Conservation (phyloP, 768 basidiomycete genomes). For the Crassisporium funariophilum region DNA sequence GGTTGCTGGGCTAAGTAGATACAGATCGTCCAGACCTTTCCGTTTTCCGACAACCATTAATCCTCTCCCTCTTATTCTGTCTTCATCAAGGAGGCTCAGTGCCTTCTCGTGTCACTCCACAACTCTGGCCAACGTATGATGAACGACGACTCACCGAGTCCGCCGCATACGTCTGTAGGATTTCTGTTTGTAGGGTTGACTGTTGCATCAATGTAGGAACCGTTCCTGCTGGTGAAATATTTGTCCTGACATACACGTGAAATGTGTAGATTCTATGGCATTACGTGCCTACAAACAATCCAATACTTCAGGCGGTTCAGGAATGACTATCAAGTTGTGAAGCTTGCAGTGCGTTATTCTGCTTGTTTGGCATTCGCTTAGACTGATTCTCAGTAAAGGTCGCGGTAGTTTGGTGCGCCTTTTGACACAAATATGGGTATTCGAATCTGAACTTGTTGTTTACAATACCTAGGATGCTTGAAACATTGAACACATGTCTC, state of each 20-base stretch:
- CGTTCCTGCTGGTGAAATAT: neutral
- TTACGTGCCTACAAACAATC: slow-evolving; percentile 10
- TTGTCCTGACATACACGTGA: neutral
- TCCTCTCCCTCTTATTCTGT: too few species aligned
- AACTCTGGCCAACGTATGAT: too few species aligned
- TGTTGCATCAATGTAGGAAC: slow-evolving; percentile 7
- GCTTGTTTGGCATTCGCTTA: neutral
- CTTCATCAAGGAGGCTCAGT: too few species aligned
- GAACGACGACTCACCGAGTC: too few species aligned
- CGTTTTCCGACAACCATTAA: too few species aligned
- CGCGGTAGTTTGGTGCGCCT: slow-evolving; percentile 3
- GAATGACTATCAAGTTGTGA: neutral
- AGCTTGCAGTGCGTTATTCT: neutral
- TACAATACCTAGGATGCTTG: slow-evolving; percentile 11
- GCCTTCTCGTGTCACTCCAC: too few species aligned
- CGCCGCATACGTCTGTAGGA: slow-evolving; percentile 10
- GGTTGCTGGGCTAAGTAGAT: too few species aligned
- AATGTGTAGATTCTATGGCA: slow-evolving; percentile 10
- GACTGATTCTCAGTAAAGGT: neutral
- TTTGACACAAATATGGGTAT: neutral
- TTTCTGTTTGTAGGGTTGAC: slow-evolving; percentile 11
- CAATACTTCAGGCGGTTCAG: slow-evolving; percentile 14
- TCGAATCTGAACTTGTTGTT: neutral
- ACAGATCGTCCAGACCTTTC: too few species aligned
- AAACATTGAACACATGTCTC: slow-evolving; percentile 12